Conservation (phyloP, 1,284 basidiomycete genomes). For the Leccinum solheimii region DNA sequence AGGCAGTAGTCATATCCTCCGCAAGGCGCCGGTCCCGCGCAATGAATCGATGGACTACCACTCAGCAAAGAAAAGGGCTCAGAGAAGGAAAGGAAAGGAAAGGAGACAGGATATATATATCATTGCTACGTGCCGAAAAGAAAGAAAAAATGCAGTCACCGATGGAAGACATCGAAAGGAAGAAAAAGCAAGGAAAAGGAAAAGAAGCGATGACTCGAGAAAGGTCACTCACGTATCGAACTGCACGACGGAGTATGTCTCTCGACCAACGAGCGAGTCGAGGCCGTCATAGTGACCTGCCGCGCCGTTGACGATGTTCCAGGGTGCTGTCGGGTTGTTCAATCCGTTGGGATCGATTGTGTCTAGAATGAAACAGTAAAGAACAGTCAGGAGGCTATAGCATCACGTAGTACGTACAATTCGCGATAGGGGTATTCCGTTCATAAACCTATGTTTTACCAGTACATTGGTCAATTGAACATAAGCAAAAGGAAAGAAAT, state of each 20-base stretch:
- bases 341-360: conserved; percentile 27
- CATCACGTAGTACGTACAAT: conserved; percentile 19
- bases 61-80: background rate
- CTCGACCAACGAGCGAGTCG: conserved; percentile 16
- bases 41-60: background rate
- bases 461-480: background rate
- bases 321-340: conserved; percentile 28
- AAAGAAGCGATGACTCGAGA: background rate
- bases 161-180: background rate
- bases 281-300: conserved; percentile 34
- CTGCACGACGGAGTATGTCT: conserved; percentile 11
- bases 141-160: background rate
- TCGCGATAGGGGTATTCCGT: conserved; percentile 30
- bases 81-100: background rate
- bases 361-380: conserved; percentile 8
- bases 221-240: conserved; percentile 20
- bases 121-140: background rate
- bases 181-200: background rate
- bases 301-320: conserved; percentile 33
- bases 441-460: conserved; percentile 22
- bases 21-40: background rate
- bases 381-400: no score
- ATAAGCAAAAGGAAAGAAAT: background rate
- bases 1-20: background rate
- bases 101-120: background rate